Evolutionary conservation across 169 alveolate species (phyloP), one percentile per base, ranked within the genome.

Genomic region (Eimeria acervulina): DNA sequence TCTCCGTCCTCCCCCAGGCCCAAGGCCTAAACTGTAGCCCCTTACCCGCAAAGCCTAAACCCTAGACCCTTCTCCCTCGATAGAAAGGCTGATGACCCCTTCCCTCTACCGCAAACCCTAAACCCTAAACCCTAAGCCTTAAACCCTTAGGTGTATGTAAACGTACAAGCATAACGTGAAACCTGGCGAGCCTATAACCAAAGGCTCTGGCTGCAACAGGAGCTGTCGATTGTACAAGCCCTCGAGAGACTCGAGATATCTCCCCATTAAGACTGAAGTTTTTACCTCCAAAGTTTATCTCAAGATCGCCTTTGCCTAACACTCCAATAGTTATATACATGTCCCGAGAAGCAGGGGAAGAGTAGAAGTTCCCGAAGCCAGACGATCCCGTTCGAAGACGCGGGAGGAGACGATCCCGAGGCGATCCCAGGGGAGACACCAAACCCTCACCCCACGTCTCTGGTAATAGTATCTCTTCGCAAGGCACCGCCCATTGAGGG

Each of bases 241-340:
- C 95, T 28, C 55, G 55, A 1, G 85, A 31, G 51, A 90, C 76
- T 36, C 55, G 55, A 28, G 52, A 68, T 21, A 90, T 90, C 44
- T 90, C 74, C n/a, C 95, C 95, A 15, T n/a, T 74, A 1, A 76
- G 55, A 40, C 36, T 90, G 23, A 61, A 90, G 1, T 61, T 70
- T 70, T 90, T 90, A 52, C 95, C 95, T 1, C 95, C 95, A 40
- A 90, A 90, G 38, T 90, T 90, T 21, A 90, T 52, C n/a, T 90
- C 95, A 12, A 74, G 52, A 47, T 90, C 95, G 36, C 95, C 95
- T 5, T 61, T 68, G 31, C 95, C 95, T 12, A 90, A 61, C 3
- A 90, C 74, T 42, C 95, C 95, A 52, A 90, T 4, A 40, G 95
- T 90, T 28, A 90, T 76, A 44, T 90, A 90, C 59, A 90, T 90